Percentiles rank a stretch among this genome's conserved stretches.
Evolutionary conservation across 2,329 filamentous ascomycete genomes (phyloP).

Genomic region (Colletotrichum theobromicola): DNA sequence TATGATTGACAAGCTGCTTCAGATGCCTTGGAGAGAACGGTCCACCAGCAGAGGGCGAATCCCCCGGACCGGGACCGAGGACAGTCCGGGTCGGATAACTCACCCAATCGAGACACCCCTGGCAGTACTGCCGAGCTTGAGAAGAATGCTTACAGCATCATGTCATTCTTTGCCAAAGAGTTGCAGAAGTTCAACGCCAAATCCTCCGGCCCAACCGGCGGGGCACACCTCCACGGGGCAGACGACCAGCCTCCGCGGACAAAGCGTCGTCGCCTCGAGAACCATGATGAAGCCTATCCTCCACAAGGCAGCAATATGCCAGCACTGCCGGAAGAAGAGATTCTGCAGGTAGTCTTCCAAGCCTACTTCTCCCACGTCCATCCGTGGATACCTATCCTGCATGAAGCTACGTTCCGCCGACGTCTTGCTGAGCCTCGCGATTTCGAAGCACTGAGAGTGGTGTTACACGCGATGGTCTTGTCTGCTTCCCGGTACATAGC

Average conservation of each 20-base stretch:
- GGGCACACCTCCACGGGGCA: neutral
- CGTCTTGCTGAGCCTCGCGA: constrained; percentile 27
- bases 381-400: constrained; percentile 44
- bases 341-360: constrained; percentile 29
- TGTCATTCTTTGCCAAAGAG: constrained; percentile 15
- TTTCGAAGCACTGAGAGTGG: constrained; percentile 28
- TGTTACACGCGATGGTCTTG: constrained; percentile 39
- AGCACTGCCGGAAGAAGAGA: constrained; percentile 5
- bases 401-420: constrained; percentile 32
- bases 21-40: constrained; percentile 22
- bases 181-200: neutral
- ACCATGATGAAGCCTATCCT: neutral
- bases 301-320: neutral
- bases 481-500: constrained; percentile 30
- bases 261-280: neutral
- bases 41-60: neutral
- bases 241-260: neutral
- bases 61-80: neutral
- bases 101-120: neutral
- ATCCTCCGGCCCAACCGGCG: neutral
- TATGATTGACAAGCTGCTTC: neutral
- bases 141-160: constrained; percentile 13
- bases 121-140: neutral
- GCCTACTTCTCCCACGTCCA: constrained; percentile 41
- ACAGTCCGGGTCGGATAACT: neutral